These are phyloP conservation scores for Circinella minor DNA, from an alignment of 371 early-diverging fungal species.

Conservation along the genomic window DNA sequence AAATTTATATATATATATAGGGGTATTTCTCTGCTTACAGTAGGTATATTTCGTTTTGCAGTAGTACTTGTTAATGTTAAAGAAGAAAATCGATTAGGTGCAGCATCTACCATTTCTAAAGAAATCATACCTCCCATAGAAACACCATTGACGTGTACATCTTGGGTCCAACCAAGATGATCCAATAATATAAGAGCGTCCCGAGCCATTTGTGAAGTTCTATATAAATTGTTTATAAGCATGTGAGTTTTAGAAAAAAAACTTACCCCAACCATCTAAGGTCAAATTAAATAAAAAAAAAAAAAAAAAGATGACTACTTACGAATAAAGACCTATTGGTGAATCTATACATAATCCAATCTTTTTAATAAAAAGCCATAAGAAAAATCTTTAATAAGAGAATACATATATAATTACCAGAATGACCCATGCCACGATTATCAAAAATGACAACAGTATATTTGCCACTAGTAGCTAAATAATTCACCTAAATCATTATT, in stretches of 20 bases:
- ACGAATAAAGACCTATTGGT: constrained; percentile 36
- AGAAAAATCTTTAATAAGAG: too few relatives aligned
- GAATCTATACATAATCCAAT: constrained; percentile 14
- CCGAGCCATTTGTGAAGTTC: constrained; percentile 70
- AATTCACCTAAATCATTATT: constrained; percentile 47
- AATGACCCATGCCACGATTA: constrained; percentile 77
- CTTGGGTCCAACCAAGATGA: constrained; percentile 63
- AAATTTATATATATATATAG: too few relatives aligned
- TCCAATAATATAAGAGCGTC: constrained; percentile 69
- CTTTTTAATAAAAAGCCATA: background rate
- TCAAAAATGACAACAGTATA: constrained; percentile 81
- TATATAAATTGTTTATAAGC: constrained; percentile 18
- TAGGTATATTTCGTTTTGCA: constrained; percentile 44
- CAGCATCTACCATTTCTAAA: constrained; percentile 53
- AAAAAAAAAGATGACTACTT: constrained; percentile 21
- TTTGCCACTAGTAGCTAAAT: constrained; percentile 59
- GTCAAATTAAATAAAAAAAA: too few relatives aligned
- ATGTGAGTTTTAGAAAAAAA: too few relatives aligned
- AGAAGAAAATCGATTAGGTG: constrained; percentile 43
- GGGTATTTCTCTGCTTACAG: constrained; percentile 30
- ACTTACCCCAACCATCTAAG: too few relatives aligned
- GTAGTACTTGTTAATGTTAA: constrained; percentile 51
- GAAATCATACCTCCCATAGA: constrained; percentile 86
- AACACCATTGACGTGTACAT: constrained; percentile 72
- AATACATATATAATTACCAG: constrained; percentile 26